Percentiles rank a stretch among this genome's conserved stretches.
These are phyloP conservation scores for Miscanthus lutarioriparius DNA, from an alignment of 176 grass and related monocot genomes.

Conservation along the genomic window DNA sequence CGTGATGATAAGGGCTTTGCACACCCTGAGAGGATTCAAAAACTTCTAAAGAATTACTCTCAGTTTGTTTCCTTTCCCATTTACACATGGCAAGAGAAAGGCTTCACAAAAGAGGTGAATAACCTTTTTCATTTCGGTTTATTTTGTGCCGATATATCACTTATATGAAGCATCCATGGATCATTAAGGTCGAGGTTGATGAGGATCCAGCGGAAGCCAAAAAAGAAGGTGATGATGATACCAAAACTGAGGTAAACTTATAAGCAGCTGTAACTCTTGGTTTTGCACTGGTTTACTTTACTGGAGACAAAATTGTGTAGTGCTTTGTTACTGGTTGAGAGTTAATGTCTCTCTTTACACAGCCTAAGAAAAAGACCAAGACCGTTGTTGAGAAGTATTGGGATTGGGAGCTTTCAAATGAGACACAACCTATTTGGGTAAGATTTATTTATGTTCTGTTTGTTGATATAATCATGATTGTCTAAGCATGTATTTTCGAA, in stretches of 20 bases:
- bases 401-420: slow-evolving; percentile 99
- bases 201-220: slow-evolving; percentile 76
- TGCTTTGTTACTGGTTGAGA: slow-evolving; percentile 7
- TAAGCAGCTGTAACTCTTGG: background rate
- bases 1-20: slow-evolving; percentile 89
- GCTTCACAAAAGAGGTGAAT: slow-evolving; percentile 87
- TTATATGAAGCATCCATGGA: background rate
- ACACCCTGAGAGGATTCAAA: slow-evolving; percentile 93
- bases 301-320: background rate
- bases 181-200: slow-evolving; percentile 82
- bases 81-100: slow-evolving; percentile 98
- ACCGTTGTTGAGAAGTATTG: slow-evolving; percentile 92
- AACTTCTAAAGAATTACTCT: slow-evolving; percentile 97
- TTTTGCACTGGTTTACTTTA: background rate
- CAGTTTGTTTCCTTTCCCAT: slow-evolving; percentile 99
- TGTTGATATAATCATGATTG: background rate
- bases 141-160: background rate
- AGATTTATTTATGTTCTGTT: slow-evolving; percentile 30
- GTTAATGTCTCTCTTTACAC: background rate
- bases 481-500: background rate
- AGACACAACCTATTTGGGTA: slow-evolving; percentile 98
- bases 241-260: slow-evolving; percentile 65
- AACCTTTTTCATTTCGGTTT: background rate
- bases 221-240: slow-evolving; percentile 62
- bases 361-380: slow-evolving; percentile 94